Conservation (phyloP, 1,284 basidiomycete genomes). For the Dichomitus squalens region DNA sequence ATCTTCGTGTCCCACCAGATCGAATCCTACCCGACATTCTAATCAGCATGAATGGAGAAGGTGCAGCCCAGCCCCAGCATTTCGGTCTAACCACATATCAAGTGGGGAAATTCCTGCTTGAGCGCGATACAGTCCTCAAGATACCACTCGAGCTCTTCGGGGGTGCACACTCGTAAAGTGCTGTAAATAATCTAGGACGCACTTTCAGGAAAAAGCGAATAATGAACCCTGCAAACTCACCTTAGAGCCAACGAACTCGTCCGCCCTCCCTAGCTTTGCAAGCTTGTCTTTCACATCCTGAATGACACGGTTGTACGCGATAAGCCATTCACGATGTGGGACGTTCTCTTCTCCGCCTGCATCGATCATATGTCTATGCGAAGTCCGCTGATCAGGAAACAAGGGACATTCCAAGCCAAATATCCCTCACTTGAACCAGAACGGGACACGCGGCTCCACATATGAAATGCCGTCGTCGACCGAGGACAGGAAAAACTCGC, state of each 20-base stretch:
- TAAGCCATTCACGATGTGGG: constrained; percentile 62
- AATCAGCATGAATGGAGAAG: neutral
- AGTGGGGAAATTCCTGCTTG: constrained; percentile 73
- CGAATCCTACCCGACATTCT: constrained; percentile 58
- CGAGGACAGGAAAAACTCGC: constrained; percentile 61
- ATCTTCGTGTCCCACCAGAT: constrained; percentile 81
- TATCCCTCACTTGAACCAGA: constrained; percentile 64
- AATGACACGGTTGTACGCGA: constrained; percentile 56
- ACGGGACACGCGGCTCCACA: constrained; percentile 73
- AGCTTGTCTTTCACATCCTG: constrained; percentile 58
- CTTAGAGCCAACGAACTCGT: constrained; percentile 66
- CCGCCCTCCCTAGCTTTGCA: constrained; percentile 50
- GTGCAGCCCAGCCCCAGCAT: neutral
- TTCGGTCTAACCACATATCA: constrained; percentile 29
- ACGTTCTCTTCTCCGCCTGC: constrained; percentile 58
- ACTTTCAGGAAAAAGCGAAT: neutral
- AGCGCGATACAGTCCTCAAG: constrained; percentile 72
- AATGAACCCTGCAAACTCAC: neutral
- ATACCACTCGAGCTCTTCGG: constrained; percentile 65
- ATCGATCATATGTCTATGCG: constrained; percentile 48
- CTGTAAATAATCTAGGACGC: constrained; percentile 64
- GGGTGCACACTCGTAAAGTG: constrained; percentile 58
- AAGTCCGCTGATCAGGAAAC: neutral
- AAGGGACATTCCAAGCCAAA: constrained; percentile 13
- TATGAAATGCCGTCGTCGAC: constrained; percentile 77